phyloP scores from a whole-genome alignment of 805 yeast species.

The Barnettozyma salicaria region DNA sequence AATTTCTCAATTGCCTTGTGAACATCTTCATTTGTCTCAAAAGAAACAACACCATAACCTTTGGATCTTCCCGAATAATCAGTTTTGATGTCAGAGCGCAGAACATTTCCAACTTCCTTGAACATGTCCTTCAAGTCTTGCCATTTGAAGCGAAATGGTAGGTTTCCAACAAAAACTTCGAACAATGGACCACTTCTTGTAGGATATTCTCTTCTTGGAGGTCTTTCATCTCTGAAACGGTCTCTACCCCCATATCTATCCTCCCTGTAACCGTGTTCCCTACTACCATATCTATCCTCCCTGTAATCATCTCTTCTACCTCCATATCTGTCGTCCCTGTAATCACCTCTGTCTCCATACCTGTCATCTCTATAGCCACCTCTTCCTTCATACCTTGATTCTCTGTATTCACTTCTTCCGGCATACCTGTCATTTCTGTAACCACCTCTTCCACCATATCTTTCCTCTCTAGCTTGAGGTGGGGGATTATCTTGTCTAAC shows the following conservation, averaged over 20 bases:
- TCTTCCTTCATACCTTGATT: constrained; percentile 8
- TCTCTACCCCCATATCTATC: constrained; percentile 14
- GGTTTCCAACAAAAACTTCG: constrained; percentile 73
- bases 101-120: constrained; percentile 69
- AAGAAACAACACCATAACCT: constrained; percentile 82
- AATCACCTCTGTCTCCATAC: constrained; percentile 3
- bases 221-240: constrained; percentile 16
- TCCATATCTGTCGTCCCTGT: constrained; percentile 17
- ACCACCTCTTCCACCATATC: constrained; percentile 14
- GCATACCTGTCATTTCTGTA: constrained; percentile 16
- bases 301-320: constrained; percentile 15
- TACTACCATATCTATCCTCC: constrained; percentile 19
- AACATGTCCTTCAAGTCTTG: constrained; percentile 81
- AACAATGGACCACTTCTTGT: constrained; percentile 22
- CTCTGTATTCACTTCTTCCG: constrained; percentile 8
- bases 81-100: constrained; percentile 71
- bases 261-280: constrained; percentile 10
- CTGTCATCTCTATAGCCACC: constrained; percentile 11
- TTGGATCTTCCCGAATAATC: constrained; percentile 69
- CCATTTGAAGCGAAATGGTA: constrained; percentile 82
- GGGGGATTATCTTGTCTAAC: constrained; percentile 91
- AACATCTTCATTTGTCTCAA: constrained; percentile 61
- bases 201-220: constrained; percentile 16
- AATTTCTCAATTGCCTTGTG: constrained; percentile 60
- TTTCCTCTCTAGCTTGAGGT: constrained; percentile 35